Conservation (phyloP, 2,329 filamentous ascomycete species). For the Paecilomyces fulvus region DNA sequence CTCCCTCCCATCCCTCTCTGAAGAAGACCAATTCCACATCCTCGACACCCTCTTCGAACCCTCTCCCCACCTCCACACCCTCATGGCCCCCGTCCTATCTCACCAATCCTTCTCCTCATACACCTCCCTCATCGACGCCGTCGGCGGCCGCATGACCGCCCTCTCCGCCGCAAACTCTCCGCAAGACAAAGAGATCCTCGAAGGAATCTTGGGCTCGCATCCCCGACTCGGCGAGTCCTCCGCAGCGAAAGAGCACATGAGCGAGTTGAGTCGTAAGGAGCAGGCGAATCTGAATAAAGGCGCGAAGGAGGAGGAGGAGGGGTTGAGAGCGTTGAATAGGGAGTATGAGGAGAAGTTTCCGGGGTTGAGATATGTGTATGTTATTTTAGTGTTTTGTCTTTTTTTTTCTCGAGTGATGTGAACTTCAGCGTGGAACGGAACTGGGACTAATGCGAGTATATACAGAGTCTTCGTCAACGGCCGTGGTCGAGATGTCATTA, state of each 20-base stretch:
- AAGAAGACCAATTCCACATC: conserved; percentile 43
- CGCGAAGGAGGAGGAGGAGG: conserved; percentile 42
- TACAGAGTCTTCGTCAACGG: conserved; percentile 77
- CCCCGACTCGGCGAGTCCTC: conserved; percentile 64
- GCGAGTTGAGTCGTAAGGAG: conserved; percentile 69
- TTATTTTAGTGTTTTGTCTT: background rate
- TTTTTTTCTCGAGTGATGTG: background rate
- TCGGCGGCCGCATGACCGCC: conserved; percentile 55
- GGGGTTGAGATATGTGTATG: conserved; percentile 66
- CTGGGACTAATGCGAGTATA: background rate
- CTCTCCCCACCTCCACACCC: conserved; percentile 61
- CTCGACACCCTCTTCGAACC: conserved; percentile 83
- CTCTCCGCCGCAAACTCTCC: conserved; percentile 46
- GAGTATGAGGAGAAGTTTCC: conserved; percentile 77
- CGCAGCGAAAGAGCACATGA: conserved; percentile 50
- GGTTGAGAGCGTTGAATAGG: conserved; percentile 57
- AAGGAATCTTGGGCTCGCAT: conserved; percentile 69
- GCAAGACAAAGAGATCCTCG: conserved; percentile 50
- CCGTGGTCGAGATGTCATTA: conserved; percentile 61
- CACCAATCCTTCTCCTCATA: conserved; percentile 58
- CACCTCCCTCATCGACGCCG: conserved; percentile 56
- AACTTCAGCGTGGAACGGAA: no score
- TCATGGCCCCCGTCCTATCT: conserved; percentile 61
- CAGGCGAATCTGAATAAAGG: conserved; percentile 64
- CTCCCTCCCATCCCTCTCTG: conserved; percentile 48